Evolutionary conservation across 2,329 filamentous ascomycete species (phyloP), one percentile per base, ranked within the genome.

Genomic region (Pezicula rhizophila): DNA sequence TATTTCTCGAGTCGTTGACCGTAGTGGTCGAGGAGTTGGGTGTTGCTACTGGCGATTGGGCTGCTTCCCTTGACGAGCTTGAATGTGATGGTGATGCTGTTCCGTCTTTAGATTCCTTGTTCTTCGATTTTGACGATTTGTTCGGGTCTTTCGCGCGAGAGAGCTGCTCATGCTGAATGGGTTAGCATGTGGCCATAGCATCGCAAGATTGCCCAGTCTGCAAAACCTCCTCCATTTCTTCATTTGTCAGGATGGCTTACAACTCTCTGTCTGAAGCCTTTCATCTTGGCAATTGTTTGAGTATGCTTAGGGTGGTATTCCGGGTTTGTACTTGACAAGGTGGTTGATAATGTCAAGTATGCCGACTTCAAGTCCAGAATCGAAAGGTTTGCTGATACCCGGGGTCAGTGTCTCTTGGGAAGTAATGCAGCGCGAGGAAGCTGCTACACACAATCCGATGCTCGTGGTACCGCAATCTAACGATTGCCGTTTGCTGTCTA

Each of bases 231-330:
- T 26, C 46, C 28, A 44, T 42, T 46, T 28, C 53, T 52, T 38
- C 31, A 52, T 48, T 53, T 62, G 62, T 59, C 50, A 52, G 57
- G 60, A 59, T 57, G 59, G 56, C 88, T 79, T 82, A 96, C 90
- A 78, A 96, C 90, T 86, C 88, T 89, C 78, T 95, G 89, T 74
- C 90, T 87, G 73, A 97, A 95, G 70, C 89, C 87, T 77, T 96
- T 96, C 92, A 97, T 96, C 72, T 79, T 87, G 71, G 43, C 35
- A 12, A 14, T 20, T 33, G 3, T 17, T 42, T 42, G n/a, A 26
- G 66, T 65, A 67, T 66, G 66, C 40, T 12, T 14, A 15, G 31
- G 15, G 25, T 46, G 15, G 25, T 46, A 25, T 26, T 48, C 17
- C 33, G 15, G 26, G 10, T 15, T 14, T 25, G 20, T 12, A 12